Conservation (phyloP, 2,329 filamentous ascomycete species). For the Fusarium xyrophilum region DNA sequence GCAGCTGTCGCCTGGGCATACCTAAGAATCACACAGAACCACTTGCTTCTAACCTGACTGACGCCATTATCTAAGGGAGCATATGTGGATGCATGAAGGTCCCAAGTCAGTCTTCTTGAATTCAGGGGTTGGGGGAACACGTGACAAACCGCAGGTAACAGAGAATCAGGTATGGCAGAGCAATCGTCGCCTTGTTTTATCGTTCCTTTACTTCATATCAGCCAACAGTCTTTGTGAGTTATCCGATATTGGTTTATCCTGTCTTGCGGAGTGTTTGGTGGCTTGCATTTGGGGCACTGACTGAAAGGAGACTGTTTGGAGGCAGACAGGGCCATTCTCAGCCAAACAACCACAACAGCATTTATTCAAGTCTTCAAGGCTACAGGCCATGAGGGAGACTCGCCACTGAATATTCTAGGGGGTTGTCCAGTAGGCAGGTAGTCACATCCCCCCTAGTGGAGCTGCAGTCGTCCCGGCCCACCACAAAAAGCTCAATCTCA, state of each 20-base stretch:
- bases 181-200: rapidly evolving
- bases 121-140: too few relatives aligned
- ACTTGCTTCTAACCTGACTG: too few relatives aligned
- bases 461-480: neutral
- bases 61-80: too few relatives aligned
- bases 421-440: too few relatives aligned
- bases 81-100: too few relatives aligned
- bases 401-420: too few relatives aligned
- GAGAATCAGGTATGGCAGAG: neutral
- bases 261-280: neutral
- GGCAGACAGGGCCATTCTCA: neutral
- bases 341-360: rapidly evolving
- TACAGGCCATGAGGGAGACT: too few relatives aligned
- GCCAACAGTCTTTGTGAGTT: rapidly evolving
- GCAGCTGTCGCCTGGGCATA: rapidly evolving
- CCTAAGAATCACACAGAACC: neutral
- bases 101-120: rapidly evolving
- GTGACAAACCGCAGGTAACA: rapidly evolving
- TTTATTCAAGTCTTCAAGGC: rapidly evolving
- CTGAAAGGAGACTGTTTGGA: neutral
- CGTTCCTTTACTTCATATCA: rapidly evolving
- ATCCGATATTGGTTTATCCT: neutral
- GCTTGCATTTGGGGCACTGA: neutral
- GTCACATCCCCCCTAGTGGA: neutral
- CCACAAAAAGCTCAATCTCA: neutral